Evolutionary conservation across 1,284 basidiomycete species (phyloP), one percentile per base, ranked within the genome.

Genomic region (Crucibulum cyathiforme): DNA sequence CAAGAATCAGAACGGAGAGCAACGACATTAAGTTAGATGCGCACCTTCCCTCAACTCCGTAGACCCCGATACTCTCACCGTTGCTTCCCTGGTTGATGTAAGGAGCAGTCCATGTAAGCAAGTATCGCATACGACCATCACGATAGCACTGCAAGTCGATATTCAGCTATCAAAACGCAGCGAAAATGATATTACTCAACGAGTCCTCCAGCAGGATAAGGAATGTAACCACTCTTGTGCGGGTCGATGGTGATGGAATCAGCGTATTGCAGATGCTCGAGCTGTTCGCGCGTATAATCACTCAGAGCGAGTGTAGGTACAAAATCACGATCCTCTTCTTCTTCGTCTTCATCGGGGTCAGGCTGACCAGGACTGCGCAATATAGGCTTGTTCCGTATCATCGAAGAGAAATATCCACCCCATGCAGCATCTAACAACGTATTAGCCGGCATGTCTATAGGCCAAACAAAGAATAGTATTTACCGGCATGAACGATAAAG

Each of bases 231-330:
- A 39, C 71, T 71, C 68, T 83, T 83, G 62, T 83, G 82, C 5
- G 81, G 81, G 61, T 83, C 82, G 53, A 82, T 71, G 0, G 81
- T 83, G 41, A 83, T 72, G 1, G 78, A 77, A 55, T 84, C 81
- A 9, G 70, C 67, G 13, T 67, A 47, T 15, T 58, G 51, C 10
- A 81, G 65, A 34, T 66, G 59, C 15, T 63, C 38, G 45, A 78
- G 66, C 47, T 75, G 71, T 2, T 59, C 48, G 10, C 63, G 57
- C 1, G 71, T 75, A 17, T 67, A 57, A 9, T 56, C 56, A 8
- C 66, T 65, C 37, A 78, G 64, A 24, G 71, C 64, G 36, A 72
- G 58, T 17, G 62, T 62, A 17, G 73, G 73, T 24, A 73, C 71
- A 54, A 63, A 71, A 31, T 66, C 63, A n/a, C 56, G 49, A 31